These are phyloP conservation scores for Sphaerobolus stellatus DNA, from an alignment of 1,284 basidiomycete species.

Conservation along the genomic window DNA sequence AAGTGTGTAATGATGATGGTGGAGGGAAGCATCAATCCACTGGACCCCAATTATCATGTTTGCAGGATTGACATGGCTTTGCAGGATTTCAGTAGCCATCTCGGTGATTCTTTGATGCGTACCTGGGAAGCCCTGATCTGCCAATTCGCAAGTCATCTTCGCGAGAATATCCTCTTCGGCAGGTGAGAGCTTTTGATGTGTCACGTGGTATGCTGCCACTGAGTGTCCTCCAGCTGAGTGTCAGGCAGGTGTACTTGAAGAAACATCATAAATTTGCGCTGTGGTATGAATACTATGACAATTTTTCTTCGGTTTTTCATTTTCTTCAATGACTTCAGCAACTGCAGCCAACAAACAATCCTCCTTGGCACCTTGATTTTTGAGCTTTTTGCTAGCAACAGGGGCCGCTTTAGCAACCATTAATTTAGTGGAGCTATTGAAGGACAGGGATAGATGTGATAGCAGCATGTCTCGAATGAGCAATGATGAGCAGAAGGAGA, in stretches of 20 bases:
- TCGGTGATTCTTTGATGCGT: conserved; percentile 19
- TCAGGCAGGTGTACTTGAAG: neutral
- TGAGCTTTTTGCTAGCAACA: neutral
- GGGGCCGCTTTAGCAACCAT: neutral
- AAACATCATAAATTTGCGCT: conserved; percentile 3
- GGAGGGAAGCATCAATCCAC: conserved; percentile 37
- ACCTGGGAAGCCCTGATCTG: neutral
- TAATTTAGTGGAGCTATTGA: too few species aligned
- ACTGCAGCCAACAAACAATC: neutral
- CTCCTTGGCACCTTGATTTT: neutral
- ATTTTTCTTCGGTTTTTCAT: conserved; percentile 12
- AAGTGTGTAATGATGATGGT: conserved; percentile 31
- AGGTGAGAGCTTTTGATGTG: conserved; percentile 25
- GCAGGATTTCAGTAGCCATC: conserved; percentile 2
- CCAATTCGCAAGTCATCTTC: neutral
- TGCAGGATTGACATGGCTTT: neutral
- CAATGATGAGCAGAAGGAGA: too few species aligned
- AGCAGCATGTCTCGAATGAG: too few species aligned
- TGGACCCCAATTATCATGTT: conserved; percentile 13
- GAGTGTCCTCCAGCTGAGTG: neutral
- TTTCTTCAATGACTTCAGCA: neutral
- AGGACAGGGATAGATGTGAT: too few species aligned
- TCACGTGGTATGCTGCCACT: conserved; percentile 18
- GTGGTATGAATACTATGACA: neutral
- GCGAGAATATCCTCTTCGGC: conserved; percentile 20